A percentile compares a stretch with the other conserved stretches of the same genome.
Conservation (phyloP, 140 eudicot species). For the Oenanthe javanica region DNA sequence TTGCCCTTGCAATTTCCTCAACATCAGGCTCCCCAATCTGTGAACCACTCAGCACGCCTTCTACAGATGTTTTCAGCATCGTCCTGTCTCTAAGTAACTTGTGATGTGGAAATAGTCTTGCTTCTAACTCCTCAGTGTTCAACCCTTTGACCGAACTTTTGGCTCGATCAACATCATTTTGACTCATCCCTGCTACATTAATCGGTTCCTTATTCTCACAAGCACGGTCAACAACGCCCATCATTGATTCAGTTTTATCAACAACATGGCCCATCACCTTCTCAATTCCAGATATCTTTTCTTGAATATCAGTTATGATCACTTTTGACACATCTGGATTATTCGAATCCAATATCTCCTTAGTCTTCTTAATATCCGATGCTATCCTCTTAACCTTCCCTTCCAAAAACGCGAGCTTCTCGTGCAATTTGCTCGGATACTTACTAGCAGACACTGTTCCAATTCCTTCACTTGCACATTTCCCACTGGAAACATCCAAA, state of each 20-base stretch:
- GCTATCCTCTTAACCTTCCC: slow-evolving; percentile 91
- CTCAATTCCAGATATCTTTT: slow-evolving; percentile 87
- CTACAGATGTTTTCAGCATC: slow-evolving; percentile 37
- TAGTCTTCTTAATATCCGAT: slow-evolving; percentile 78
- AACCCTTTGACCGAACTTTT: slow-evolving; percentile 45
- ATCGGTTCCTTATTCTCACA: slow-evolving; percentile 14
- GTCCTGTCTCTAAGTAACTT: slow-evolving; percentile 60
- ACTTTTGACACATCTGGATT: slow-evolving; percentile 78
- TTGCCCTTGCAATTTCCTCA: slow-evolving; percentile 15
- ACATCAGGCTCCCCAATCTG: slow-evolving; percentile 10
- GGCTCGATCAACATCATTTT: not conserved
- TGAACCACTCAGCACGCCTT: slow-evolving; percentile 1
- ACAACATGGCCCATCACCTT: slow-evolving; percentile 79
- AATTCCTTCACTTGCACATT: slow-evolving; percentile 21
- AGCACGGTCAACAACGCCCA: not conserved
- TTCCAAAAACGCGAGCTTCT: slow-evolving; percentile 86
- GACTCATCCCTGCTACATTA: slow-evolving; percentile 3
- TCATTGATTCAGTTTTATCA: slow-evolving; percentile 23
- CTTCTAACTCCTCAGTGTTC: slow-evolving; percentile 75
- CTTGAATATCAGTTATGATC: slow-evolving; percentile 77
- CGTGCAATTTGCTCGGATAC: slow-evolving; percentile 75
- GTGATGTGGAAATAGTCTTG: slow-evolving; percentile 84
- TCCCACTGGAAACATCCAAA: slow-evolving; percentile 31
- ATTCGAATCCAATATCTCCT: slow-evolving; percentile 84
- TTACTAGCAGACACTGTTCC: slow-evolving; percentile 18